Evolutionary conservation across 345 rosid genomes (phyloP), one percentile per base, ranked within the genome.

Genomic region (Abelmoschus esculentus): DNA sequence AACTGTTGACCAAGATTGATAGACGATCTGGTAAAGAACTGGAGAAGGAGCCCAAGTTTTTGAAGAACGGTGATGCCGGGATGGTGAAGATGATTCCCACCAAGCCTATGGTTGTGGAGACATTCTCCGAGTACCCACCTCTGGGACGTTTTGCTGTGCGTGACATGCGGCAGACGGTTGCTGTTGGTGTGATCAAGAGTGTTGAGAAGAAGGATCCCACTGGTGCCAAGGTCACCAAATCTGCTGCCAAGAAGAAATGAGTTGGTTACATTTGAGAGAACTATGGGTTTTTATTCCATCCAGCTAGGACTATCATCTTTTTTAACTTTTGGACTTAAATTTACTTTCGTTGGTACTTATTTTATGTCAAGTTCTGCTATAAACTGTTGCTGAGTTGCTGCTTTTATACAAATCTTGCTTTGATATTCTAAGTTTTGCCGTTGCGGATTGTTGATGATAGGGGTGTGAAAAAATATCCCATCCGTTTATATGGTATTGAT

Each of bases 101-200:
- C 55, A 75, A 75, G 59, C 78, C 78, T 9, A 75, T 75, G 78
- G 74, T 75, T 47, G 78, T 75, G 18, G 78, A 75, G 66, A 75
- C 78, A 14, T 75, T 70, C 78, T 70, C 78, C 0, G 67, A 9
- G 55, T 75, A 75, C 31, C 78, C 78, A 17, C 78, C 78, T 18
- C 78, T 75, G 9, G 78, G 78, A 11, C 70, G 78, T 29, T 75
- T 75, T 57, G 78, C 78, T 5, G 78, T 75, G 6, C 58, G 78
- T 46, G 74, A 75, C 78, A 75, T 75, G 78, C 74, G 78, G 17
- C 78, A 75, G 66, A 75, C 78, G 3, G 78, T 75, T 12, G 78
- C 78, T 0, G 78, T 75, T 8, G 78, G 78, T 66, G 78, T 75
- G 18, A 70, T 75, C 74, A 75, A 75, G 78, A 70, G 58, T 32